Percentiles rank a stretch among this genome's conserved stretches.
These are phyloP conservation scores for Irpex sp. DNA, from an alignment of 1,284 basidiomycete genomes.

Conservation along the genomic window DNA sequence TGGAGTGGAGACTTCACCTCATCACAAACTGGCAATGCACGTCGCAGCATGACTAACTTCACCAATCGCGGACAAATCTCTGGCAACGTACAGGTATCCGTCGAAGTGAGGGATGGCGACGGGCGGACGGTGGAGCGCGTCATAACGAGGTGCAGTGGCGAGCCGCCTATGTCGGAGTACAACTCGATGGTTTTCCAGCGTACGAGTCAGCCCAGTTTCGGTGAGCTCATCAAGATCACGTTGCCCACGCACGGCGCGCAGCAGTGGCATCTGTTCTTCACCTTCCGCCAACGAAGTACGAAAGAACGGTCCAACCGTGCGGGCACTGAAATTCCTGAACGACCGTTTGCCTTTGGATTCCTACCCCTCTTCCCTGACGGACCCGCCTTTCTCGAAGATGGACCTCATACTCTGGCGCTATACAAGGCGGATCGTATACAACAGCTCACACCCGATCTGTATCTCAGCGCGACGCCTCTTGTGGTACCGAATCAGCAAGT, in stretches of 20 bases:
- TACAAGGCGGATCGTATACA: constrained; percentile 74
- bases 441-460: constrained; percentile 62
- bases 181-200: constrained; percentile 88
- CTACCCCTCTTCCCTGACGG: constrained; percentile 83
- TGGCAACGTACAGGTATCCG: constrained; percentile 85
- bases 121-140: constrained; percentile 75
- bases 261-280: constrained; percentile 92
- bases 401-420: constrained; percentile 81
- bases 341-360: constrained; percentile 90
- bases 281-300: constrained; percentile 79
- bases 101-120: constrained; percentile 81
- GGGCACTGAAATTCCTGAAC: constrained; percentile 47
- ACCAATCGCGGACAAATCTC: constrained; percentile 45
- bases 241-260: constrained; percentile 65
- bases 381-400: constrained; percentile 86
- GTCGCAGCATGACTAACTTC: constrained; percentile 63
- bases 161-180: constrained; percentile 77
- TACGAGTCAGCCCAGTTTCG: constrained; percentile 86
- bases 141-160: constrained; percentile 84
- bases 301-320: constrained; percentile 44
- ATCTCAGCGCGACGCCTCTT: constrained; percentile 67
- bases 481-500: constrained; percentile 53
- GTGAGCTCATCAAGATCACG: constrained; percentile 88
- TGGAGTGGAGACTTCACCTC: constrained; percentile 85
- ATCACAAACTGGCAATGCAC: constrained; percentile 43